A percentile compares a stretch with the other conserved stretches of the same genome.
These are phyloP conservation scores for Leptographium wingfieldii DNA, from an alignment of 2,329 filamentous ascomycete genomes.

Conservation along the genomic window DNA sequence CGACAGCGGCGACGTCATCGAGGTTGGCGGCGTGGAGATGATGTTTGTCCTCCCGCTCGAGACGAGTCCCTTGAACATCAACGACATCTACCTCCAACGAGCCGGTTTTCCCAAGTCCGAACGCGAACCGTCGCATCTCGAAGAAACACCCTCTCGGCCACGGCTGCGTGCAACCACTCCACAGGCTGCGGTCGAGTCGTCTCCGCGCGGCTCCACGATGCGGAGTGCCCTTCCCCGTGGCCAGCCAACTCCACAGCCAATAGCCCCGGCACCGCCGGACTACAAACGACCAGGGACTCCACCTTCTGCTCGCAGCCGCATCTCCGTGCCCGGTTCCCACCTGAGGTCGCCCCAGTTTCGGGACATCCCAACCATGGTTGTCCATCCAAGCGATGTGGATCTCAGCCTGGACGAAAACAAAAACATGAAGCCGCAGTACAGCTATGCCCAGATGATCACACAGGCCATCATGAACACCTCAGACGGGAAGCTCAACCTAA, in stretches of 20 bases:
- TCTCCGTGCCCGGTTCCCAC: slow-evolving; percentile 15
- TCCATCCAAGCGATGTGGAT: slow-evolving; percentile 50
- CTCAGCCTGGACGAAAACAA: slow-evolving; percentile 72
- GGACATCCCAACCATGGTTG: slow-evolving; percentile 27
- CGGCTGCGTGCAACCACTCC: slow-evolving; percentile 11
- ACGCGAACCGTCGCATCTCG: slow-evolving; percentile 3
- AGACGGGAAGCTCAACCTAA: slow-evolving; percentile 80
- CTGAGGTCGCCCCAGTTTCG: slow-evolving; percentile 27
- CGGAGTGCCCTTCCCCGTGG: slow-evolving; percentile 16
- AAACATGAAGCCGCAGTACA: slow-evolving; percentile 90
- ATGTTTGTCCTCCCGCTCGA: slow-evolving; percentile 90
- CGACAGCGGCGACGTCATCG: slow-evolving; percentile 78
- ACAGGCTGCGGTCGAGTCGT: slow-evolving; percentile 13
- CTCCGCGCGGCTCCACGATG: slow-evolving; percentile 14
- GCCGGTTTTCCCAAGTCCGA: slow-evolving; percentile 37
- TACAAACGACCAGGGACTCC: slow-evolving; percentile 51
- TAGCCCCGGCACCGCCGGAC: slow-evolving; percentile 47
- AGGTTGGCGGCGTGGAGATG: slow-evolving; percentile 92
- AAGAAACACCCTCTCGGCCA: slow-evolving; percentile 3
- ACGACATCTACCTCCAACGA: slow-evolving; percentile 56
- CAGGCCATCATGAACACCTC: slow-evolving; percentile 83
- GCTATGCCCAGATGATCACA: slow-evolving; percentile 93
- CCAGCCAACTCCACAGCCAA: slow-evolving; percentile 30
- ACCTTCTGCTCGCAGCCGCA: slow-evolving; percentile 30
- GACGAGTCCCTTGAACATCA: slow-evolving; percentile 51